Base-by-base conservation (phyloP, 805 yeast species). In the Metschnikowia santaceciliae region DNA sequence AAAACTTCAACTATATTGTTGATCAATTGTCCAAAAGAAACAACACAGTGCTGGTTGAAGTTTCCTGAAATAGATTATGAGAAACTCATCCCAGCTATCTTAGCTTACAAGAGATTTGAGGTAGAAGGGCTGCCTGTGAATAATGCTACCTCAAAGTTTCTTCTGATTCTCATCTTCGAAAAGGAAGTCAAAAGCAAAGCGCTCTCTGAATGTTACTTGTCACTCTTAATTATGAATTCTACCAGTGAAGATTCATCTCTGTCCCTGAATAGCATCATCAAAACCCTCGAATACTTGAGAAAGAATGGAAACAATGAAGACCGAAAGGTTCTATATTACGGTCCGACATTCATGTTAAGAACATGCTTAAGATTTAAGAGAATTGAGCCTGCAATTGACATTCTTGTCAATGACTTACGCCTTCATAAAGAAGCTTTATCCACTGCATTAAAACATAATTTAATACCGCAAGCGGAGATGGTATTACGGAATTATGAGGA, bases 371-470 rank as follows among this genome's bases (percentile, higher is more conserved):
- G 77, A 50, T 77, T 79, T 61, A 65, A 78, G 10, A 82, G 80
- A 52, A 72, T 76, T 46, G 80, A 80, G 53, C 78, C 91, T 1
- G 90, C 96, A 0, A 82, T 90, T 8, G 77, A 79, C 51, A 77
- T 94, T n/a, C 82, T 86, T 58, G 80, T 94, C 1, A 72, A 80
- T 46, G 75, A 71, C 50, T 68, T 89, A 66, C 80, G 77, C 3
- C 74, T 87, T 42, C 88, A 77, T 61, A 96, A 90, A 53, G 90
- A 88, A 48, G 97, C 98, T 0, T 81, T 91, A 34, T 75, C 76
- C 45, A 65, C 94, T 49, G 92, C 97, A 0, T 70, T 94, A 42
- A 76, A 79, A 3, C 69, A 81, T 53, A 79, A 80, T 33, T 69
- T 85, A 58, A 67, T 82, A 5, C 84, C 83, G 22, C 69, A 81